These are phyloP conservation scores for Petasospora rhodanensis DNA, from an alignment of 1,139 yeast genomes.

Conservation along the genomic window DNA sequence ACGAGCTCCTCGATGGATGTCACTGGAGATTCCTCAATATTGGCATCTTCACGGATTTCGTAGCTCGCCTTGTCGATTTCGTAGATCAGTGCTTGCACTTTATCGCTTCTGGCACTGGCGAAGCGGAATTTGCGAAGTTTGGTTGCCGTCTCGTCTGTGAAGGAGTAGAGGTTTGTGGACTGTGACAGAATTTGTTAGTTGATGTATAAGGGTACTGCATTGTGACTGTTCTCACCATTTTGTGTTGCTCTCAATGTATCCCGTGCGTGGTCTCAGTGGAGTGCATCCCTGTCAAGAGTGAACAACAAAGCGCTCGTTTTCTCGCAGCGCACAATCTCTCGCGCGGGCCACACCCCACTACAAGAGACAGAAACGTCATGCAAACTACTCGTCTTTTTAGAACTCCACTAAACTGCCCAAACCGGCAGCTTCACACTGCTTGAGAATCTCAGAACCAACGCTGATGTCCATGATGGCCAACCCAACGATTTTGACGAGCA, in stretches of 20 bases:
- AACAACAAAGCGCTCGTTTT: no score
- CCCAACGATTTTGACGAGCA: constrained; percentile 53
- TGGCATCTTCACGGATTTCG: constrained; percentile 47
- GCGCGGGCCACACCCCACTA: no score
- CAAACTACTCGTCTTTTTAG: constrained; percentile 1
- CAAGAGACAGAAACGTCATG: no score
- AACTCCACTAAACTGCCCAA: constrained; percentile 29
- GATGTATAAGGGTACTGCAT: no score
- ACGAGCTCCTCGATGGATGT: constrained; percentile 52
- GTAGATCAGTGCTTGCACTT: constrained; percentile 62
- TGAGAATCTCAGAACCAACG: constrained; percentile 34
- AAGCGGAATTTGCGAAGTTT: constrained; percentile 68
- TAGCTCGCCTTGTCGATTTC: constrained; percentile 51
- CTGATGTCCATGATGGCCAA: constrained; percentile 57
- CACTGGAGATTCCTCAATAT: constrained; percentile 37
- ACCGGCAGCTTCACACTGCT: constrained; percentile 21
- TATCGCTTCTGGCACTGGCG: constrained; percentile 59
- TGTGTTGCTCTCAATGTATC: no score
- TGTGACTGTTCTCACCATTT: constrained; percentile 3
- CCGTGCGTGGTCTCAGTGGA: no score
- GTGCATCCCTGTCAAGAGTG: no score
- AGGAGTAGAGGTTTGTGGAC: constrained; percentile 49
- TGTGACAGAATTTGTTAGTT: no score
- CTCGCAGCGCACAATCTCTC: no score
- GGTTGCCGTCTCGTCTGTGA: constrained; percentile 60